Evolutionary conservation across 495 filamentous ascomycete species (phyloP).

Genomic region (Hypoxylon subgilvum): DNA sequence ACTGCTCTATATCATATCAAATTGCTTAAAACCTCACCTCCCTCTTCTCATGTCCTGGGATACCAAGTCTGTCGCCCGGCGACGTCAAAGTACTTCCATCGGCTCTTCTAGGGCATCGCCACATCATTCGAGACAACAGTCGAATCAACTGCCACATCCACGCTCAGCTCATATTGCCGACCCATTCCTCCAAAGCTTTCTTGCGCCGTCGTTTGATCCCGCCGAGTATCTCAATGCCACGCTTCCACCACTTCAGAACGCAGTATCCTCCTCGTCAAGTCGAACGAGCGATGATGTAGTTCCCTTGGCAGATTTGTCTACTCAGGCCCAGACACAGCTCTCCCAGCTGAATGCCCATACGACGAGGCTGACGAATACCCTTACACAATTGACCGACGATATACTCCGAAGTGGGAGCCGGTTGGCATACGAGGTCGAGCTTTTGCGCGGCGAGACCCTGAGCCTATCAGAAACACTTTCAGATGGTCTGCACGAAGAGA

Average conservation of each 20-base stretch:
- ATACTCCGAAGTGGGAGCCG: constrained; percentile 85
- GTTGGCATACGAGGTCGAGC: constrained; percentile 92
- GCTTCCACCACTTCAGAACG: constrained; percentile 67
- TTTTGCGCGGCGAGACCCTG: constrained; percentile 84
- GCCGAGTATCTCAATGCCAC: constrained; percentile 80
- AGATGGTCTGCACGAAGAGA: constrained; percentile 70
- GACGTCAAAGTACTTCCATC: constrained; percentile 47
- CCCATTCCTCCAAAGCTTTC: constrained; percentile 69
- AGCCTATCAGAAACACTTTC: constrained; percentile 76
- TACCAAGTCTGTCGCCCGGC: constrained; percentile 40
- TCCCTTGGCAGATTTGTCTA: constrained; percentile 75
- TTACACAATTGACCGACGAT: constrained; percentile 91
- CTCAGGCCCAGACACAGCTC: constrained; percentile 81
- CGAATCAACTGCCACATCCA: constrained; percentile 44
- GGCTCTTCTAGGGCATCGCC: constrained; percentile 31
- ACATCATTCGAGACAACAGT: constrained; percentile 35
- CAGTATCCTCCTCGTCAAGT: constrained; percentile 14
- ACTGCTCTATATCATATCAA: too few species aligned
- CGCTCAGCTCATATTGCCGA: constrained; percentile 65
- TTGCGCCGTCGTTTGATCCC: constrained; percentile 75
- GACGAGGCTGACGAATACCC: constrained; percentile 75
- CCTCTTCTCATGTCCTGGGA: constrained; percentile 46
- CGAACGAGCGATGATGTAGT: constrained; percentile 53
- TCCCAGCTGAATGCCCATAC: constrained; percentile 89
- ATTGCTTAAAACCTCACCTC: too few species aligned